Base-by-base conservation (phyloP, 352 stramenopile genomes). In the Pythium chondricola region DNA sequence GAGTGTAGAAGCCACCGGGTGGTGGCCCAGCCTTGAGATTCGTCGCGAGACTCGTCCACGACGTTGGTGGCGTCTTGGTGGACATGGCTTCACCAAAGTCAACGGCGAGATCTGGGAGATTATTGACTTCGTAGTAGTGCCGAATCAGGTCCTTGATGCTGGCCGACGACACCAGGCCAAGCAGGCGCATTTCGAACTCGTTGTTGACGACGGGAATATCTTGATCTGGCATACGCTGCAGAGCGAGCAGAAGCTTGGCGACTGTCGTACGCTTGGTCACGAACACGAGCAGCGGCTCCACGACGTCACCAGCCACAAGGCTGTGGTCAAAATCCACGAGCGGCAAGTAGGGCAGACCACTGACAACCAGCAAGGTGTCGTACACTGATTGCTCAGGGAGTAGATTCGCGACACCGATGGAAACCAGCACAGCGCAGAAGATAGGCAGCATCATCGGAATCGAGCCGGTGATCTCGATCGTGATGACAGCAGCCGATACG, bases 401-500 rank as follows among this genome's bases (percentile, higher is more conserved):
- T 31, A 87, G 36, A 41, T 78, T 83, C 21, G 62, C 68, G 16
- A 83, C 57, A 2, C 67, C 83, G 48, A 91, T 88, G 10, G 83
- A 74, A 18, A 73, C 46, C 6, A 95, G 62, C 6, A 78, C 70
- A 3, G 75, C 65, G 55, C 77, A 83, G 48, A 95, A 93, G 47
- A 93, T 70, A 2, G 83, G 83, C 17, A 92, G 69, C 44, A 93
- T 89, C 49, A 93, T 62, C 6, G 70, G 67, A 67, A 95, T 91
- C 26, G 80, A 69, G 11, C 81, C 64, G 20, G 84, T 95, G 52
- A 95, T 83, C 56, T 95, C 84, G 29, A 94, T 60, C 2, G 83
- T 86, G 53, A 95, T 95, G 32, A 95, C 85, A 1, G 82, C 83
- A 10, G 85, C 79, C 3, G 79, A 93, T 2, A 95, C 63, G 2